Evolutionary conservation across 179 eudicot species (phyloP).

Genomic region (Nepenthes alata): DNA sequence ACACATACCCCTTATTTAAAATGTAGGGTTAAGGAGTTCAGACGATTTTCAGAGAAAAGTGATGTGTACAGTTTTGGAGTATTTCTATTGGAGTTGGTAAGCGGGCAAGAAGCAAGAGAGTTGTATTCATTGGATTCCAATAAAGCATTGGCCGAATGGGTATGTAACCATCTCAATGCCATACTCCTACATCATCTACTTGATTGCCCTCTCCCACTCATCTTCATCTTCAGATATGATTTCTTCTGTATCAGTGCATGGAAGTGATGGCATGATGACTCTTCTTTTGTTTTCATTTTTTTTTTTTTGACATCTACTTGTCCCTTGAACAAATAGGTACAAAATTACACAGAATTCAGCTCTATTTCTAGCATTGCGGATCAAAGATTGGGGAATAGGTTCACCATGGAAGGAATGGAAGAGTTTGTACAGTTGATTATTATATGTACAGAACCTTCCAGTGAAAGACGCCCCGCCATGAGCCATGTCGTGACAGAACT

Average conservation of each 20-base stretch:
- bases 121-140: constrained; percentile 38
- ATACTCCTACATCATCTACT: not conserved
- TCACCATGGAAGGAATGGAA: constrained; percentile 85
- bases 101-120: constrained; percentile 70
- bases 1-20: constrained; percentile 5
- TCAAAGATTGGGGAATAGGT: constrained; percentile 64
- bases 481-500: constrained; percentile 59
- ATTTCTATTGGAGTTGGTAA: constrained; percentile 76
- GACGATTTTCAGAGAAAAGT: constrained; percentile 78
- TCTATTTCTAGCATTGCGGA: constrained; percentile 51
- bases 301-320: too few relatives aligned
- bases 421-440: constrained; percentile 61
- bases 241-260: too few relatives aligned
- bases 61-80: constrained; percentile 94
- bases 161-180: constrained; percentile 16
- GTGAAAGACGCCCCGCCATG: constrained; percentile 66
- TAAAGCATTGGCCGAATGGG: constrained; percentile 75
- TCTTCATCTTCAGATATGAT: too few relatives aligned
- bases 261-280: too few relatives aligned
- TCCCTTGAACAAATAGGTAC: constrained; percentile 33
- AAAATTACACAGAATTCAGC: constrained; percentile 54
- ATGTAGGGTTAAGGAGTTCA: constrained; percentile 79
- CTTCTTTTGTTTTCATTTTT: too few relatives aligned
- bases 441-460: constrained; percentile 63
- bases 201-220: not conserved